Evolutionary conservation across 2,329 filamentous ascomycete species (phyloP).

Genomic region (Talaromyces sp.): DNA sequence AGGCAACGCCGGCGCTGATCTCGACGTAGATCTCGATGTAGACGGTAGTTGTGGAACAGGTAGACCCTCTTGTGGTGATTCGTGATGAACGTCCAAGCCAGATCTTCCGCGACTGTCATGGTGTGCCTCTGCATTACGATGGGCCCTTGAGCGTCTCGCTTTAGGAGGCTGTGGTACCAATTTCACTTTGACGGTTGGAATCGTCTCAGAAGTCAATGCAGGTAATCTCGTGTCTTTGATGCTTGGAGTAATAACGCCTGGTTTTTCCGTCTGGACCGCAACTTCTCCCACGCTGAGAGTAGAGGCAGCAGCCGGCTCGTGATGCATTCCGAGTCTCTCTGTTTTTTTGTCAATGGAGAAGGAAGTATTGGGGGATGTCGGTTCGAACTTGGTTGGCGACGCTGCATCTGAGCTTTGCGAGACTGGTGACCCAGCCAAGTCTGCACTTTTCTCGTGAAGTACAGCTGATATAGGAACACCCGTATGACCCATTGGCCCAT

Average conservation of each 20-base stretch:
- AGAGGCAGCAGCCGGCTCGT: constrained; percentile 67
- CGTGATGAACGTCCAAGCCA: constrained; percentile 18
- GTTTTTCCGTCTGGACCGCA: constrained; percentile 75
- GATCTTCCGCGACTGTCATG: constrained; percentile 30
- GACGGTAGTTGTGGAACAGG: constrained; percentile 19
- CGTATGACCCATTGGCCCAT: background rate
- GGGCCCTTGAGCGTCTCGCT: constrained; percentile 42
- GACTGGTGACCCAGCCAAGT: constrained; percentile 27
- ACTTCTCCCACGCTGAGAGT: constrained; percentile 73
- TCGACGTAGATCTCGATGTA: constrained; percentile 32
- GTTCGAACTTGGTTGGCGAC: constrained; percentile 34
- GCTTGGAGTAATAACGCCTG: constrained; percentile 76
- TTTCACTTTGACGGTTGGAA: constrained; percentile 25
- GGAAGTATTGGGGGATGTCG: constrained; percentile 27
- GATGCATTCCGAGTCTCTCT: constrained; percentile 62
- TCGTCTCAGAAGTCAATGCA: background rate
- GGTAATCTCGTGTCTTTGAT: constrained; percentile 43
- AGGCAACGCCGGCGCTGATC: constrained; percentile 40
- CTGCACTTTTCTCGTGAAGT: constrained; percentile 38
- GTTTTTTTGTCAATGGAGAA: constrained; percentile 25
- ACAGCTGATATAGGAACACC: constrained; percentile 5
- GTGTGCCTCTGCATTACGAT: constrained; percentile 32
- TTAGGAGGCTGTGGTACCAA: constrained; percentile 43
- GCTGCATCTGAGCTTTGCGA: constrained; percentile 43
- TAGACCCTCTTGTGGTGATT: constrained; percentile 7